Percentiles rank a stretch among this genome's conserved stretches.
Evolutionary conservation across 345 rosid genomes (phyloP).

Genomic region (Melastoma malabathricum): DNA sequence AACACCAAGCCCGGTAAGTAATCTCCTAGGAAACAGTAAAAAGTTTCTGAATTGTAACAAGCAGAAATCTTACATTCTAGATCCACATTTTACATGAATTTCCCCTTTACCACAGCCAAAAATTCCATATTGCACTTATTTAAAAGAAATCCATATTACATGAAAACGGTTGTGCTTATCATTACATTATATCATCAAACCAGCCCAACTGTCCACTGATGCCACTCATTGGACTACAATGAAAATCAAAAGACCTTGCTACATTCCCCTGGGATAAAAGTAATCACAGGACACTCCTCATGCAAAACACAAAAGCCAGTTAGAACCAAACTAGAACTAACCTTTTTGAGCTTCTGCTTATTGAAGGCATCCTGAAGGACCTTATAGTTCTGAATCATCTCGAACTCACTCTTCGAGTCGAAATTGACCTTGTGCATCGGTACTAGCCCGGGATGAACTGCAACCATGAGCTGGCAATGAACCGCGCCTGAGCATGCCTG

Average conservation of each 20-base stretch:
- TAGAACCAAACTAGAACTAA: conserved; percentile 2
- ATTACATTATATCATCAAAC: too few species aligned
- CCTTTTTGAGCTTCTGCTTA: conserved; percentile 94
- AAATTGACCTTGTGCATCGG: conserved; percentile 98
- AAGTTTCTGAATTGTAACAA: too few species aligned
- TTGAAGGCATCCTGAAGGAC: conserved; percentile 96
- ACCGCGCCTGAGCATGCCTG: conserved; percentile 92
- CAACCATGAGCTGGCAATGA: conserved; percentile 90
- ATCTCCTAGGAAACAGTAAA: neutral
- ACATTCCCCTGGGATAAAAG: neutral
- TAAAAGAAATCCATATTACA: too few species aligned
- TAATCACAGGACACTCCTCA: neutral
- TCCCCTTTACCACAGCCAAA: too few species aligned
- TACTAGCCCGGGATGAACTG: conserved; percentile 75
- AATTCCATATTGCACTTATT: too few species aligned
- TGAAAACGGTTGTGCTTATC: too few species aligned
- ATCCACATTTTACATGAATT: too few species aligned
- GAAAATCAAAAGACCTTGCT: neutral
- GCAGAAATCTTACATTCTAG: too few species aligned
- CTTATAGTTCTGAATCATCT: conserved; percentile 95
- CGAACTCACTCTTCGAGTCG: conserved; percentile 91
- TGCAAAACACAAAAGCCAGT: neutral
- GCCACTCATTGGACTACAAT: too few species aligned
- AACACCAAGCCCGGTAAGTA: conserved; percentile 1
- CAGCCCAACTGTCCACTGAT: too few species aligned